phyloP scores from a whole-genome alignment of 2,329 filamentous ascomycete species.

The Zasmidium angulare region DNA sequence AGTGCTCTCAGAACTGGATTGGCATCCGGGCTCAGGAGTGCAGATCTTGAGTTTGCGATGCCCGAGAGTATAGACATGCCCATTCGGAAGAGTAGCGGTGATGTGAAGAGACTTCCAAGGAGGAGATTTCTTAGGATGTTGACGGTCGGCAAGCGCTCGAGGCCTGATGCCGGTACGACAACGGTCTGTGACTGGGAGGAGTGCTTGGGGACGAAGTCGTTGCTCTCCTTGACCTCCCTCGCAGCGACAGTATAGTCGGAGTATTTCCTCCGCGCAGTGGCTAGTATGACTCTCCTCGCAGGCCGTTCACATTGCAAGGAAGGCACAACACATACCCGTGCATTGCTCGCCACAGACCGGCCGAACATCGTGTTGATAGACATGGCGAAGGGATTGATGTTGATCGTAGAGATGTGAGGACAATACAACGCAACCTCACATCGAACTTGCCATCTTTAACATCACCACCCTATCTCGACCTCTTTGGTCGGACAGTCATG shows the following conservation, averaged over 20 bases:
- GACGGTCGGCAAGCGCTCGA: conserved; percentile 23
- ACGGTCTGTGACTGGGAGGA: conserved; percentile 12
- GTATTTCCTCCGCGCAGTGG: conserved; percentile 3
- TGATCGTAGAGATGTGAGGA: background rate
- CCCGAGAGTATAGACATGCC: conserved; percentile 35
- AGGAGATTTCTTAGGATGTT: conserved; percentile 34
- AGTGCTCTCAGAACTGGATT: conserved; percentile 48
- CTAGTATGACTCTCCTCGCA: background rate
- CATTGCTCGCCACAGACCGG: background rate
- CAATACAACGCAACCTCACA: background rate
- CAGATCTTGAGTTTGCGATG: conserved; percentile 44
- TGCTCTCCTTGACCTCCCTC: conserved; percentile 3
- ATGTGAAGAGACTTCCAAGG: conserved; percentile 34
- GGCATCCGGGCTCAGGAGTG: conserved; percentile 49
- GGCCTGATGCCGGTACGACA: conserved; percentile 9
- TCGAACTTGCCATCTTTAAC: too few relatives aligned
- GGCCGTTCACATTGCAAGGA: background rate
- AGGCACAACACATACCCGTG: background rate
- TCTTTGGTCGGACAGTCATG: background rate
- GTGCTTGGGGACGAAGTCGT: conserved; percentile 9
- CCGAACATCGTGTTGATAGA: background rate
- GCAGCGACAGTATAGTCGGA: conserved; percentile 8
- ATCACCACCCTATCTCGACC: background rate
- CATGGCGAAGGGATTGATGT: background rate
- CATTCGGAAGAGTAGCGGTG: conserved; percentile 31